These are phyloP conservation scores for Podaxis sp. DNA, from an alignment of 768 basidiomycete genomes.

Conservation along the genomic window DNA sequence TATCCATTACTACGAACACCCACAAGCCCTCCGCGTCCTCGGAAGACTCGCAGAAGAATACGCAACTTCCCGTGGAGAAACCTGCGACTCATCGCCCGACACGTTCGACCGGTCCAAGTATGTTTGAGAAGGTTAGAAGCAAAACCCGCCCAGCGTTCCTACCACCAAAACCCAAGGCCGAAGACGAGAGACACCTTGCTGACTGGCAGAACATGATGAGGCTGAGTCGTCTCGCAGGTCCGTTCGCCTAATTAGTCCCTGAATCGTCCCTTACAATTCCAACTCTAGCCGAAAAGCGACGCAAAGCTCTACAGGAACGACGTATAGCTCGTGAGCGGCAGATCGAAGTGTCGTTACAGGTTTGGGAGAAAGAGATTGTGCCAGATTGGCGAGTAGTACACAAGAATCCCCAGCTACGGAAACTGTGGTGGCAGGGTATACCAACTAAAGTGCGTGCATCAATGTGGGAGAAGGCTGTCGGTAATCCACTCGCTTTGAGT, in stretches of 20 bases:
- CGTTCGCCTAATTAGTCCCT: slow-evolving; percentile 20
- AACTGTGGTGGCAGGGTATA: slow-evolving; percentile 87
- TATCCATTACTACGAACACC: slow-evolving; percentile 15
- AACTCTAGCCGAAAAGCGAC: slow-evolving; percentile 64
- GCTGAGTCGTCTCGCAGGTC: slow-evolving; percentile 71
- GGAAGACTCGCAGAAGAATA: slow-evolving; percentile 15
- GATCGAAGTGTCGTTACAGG: slow-evolving; percentile 65
- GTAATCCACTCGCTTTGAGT: slow-evolving; percentile 77
- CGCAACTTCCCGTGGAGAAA: slow-evolving; percentile 20
- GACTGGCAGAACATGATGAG: slow-evolving; percentile 92
- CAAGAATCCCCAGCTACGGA: slow-evolving; percentile 61
- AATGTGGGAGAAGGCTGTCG: slow-evolving; percentile 85
- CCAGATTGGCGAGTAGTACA: slow-evolving; percentile 82
- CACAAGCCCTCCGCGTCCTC: slow-evolving; percentile 16
- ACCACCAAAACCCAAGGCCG: slow-evolving; percentile 77
- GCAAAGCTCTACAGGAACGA: slow-evolving; percentile 59
- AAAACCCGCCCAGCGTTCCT: slow-evolving; percentile 81
- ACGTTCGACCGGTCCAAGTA: slow-evolving; percentile 64
- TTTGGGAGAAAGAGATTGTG: slow-evolving; percentile 78
- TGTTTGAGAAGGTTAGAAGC: slow-evolving; percentile 76
- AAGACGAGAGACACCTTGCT: slow-evolving; percentile 81
- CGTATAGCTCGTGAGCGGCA: slow-evolving; percentile 61
- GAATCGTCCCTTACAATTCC: slow-evolving; percentile 6
- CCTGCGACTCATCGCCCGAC: slow-evolving; percentile 37
- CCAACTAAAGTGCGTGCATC: slow-evolving; percentile 76